Percentiles rank a stretch among this genome's conserved stretches.
Conservation (phyloP, 257 asterid genomes). For the Schizonepeta tenuifolia region DNA sequence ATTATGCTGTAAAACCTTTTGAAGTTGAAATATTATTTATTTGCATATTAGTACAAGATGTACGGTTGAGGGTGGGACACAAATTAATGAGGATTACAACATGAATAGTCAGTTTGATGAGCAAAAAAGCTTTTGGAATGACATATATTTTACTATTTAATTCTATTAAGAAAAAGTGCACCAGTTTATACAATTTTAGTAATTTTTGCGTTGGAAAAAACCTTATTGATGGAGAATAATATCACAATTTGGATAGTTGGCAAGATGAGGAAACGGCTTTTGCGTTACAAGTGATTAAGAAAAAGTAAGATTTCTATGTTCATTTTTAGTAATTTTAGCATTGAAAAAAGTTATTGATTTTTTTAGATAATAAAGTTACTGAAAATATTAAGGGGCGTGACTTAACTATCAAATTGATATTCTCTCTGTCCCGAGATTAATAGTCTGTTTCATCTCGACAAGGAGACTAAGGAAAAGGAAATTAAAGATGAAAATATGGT, state of each 20-base stretch:
- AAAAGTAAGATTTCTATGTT: neutral
- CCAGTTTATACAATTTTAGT: neutral
- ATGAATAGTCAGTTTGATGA: neutral
- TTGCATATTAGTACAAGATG: neutral
- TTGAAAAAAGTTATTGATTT: neutral
- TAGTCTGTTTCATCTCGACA: no score
- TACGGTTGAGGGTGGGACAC: neutral
- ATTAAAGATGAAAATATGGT: no score
- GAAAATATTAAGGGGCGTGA: neutral
- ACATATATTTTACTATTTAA: no score
- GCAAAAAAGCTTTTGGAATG: neutral
- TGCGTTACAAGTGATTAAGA: neutral
- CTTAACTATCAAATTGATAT: neutral
- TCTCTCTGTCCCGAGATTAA: no score
- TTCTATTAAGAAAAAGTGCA: neutral
- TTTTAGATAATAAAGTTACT: no score
- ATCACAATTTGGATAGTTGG: neutral
- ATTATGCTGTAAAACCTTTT: neutral
- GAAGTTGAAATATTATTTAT: neutral
- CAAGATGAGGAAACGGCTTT: neutral
- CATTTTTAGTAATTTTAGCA: neutral
- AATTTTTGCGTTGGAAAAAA: neutral
- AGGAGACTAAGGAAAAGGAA: no score
- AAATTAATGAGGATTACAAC: neutral
- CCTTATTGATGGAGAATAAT: neutral